Base-by-base conservation (phyloP, 2,329 filamentous ascomycete species). In the Nectriaceae sp. region DNA sequence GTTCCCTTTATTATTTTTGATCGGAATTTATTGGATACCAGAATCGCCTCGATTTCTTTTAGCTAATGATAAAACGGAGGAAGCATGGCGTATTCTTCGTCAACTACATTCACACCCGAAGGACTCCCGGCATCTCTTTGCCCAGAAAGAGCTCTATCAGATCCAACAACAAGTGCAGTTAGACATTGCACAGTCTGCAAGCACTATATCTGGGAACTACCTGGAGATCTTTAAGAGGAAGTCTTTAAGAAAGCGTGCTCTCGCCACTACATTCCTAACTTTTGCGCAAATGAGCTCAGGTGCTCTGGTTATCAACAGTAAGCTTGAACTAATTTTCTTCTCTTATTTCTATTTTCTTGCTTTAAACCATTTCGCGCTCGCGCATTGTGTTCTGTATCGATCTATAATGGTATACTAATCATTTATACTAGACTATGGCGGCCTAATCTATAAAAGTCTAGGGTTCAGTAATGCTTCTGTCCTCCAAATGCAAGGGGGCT, bases 391-490 rank as follows among this genome's bases (percentile, higher is more conserved):
- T n/a, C n/a, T n/a, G n/a, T n/a, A n/a, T n/a, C n/a, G n/a, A n/a
- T n/a, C n/a, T n/a, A n/a, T n/a, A n/a, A n/a, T n/a, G n/a, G n/a
- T n/a, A n/a, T n/a, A n/a, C n/a, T n/a, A n/a, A n/a, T n/a, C n/a
- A n/a, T n/a, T n/a, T n/a, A n/a, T n/a, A n/a, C 40, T 40, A 42
- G 45, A 47, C 39, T 47, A 47, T n/a, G 45, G 45, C 21, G 29
- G 26, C 8, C 21, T 42, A 13, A 40, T 47, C 6, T 47, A 42
- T 16, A 29, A 21, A 19, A 31, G 26, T n/a, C 40, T 47, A 11
- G 45, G 45, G 2, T 47, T 42, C 21, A 20, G 37, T 16, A 38
- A 31, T 11, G 35, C 20, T 16, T 26, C 42, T 11, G 29, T 42
- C 19, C 18, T 47, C 3, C 29, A 42, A 13, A n/a, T 47, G 10